Base-by-base conservation (phyloP, 2,329 filamentous ascomycete species). In the Fusarium brevicatenulatum region DNA sequence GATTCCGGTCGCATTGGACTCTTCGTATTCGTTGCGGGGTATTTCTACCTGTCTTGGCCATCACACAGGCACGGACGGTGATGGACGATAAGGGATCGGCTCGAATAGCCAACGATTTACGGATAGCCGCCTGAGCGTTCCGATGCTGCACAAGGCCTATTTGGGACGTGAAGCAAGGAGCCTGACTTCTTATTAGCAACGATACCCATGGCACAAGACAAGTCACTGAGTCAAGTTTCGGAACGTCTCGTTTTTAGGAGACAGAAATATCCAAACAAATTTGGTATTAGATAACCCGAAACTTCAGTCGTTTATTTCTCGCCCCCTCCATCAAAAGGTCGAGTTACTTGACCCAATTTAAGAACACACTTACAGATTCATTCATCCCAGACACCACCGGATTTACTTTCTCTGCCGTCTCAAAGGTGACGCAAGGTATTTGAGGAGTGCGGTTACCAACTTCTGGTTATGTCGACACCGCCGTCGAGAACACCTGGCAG, bases 361-460 rank as follows among this genome's bases (percentile, higher is more conserved):
- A 53, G 32, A n/a, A n/a, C n/a, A n/a, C n/a, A n/a, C n/a, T n/a
- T n/a, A n/a, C n/a, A n/a, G n/a, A n/a, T n/a, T n/a, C n/a, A n/a
- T n/a, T n/a, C n/a, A n/a, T n/a, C n/a, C n/a, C n/a, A n/a, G n/a
- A n/a, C 21, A 1, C 28, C 21, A 10, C 2, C 30, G 4, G 21
- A 5, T 23, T 0, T 5, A 23, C 28, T 0, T 34, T 13, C 5
- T 34, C 47, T 9, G 23, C 9, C 28, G 46, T 7, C 28, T 7
- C 28, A n/a, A n/a, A n/a, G n/a, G n/a, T n/a, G n/a, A n/a, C n/a
- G n/a, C n/a, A n/a, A n/a, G n/a, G n/a, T n/a, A n/a, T n/a, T n/a
- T n/a, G 15, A 32, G 46, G 21, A 50, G 28, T 32, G 46, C 19
- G 1, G 6, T 11, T 30, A 54, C 0, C 34, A 32, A 1, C 2